A percentile compares a stretch with the other conserved stretches of the same genome.
phyloP scores from a whole-genome alignment of 768 basidiomycete species.

The Tulasnella calospora region DNA sequence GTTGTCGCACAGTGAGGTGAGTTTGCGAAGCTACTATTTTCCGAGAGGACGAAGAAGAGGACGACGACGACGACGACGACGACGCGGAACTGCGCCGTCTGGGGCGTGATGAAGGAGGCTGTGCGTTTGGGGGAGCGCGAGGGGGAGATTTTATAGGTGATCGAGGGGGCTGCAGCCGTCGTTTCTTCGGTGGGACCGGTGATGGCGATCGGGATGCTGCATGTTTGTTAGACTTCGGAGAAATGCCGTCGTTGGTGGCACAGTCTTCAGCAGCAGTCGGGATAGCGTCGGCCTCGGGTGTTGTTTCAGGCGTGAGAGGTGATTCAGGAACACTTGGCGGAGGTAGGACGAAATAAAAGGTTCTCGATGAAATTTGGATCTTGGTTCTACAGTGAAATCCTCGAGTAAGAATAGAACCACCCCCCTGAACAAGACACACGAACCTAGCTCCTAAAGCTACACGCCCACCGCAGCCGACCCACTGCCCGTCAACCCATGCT shows the following conservation, averaged over 20 bases:
- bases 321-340: slow-evolving; percentile 60
- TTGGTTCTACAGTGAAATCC: slow-evolving; percentile 59
- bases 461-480: slow-evolving; percentile 81
- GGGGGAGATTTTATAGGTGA: slow-evolving; percentile 1
- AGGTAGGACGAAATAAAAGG: slow-evolving; percentile 94
- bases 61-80: neutral
- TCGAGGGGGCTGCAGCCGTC: neutral
- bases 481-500: slow-evolving; percentile 97
- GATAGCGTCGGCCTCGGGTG: slow-evolving; percentile 28
- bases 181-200: neutral
- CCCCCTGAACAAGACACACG: slow-evolving; percentile 29
- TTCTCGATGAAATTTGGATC: slow-evolving; percentile 94
- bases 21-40: neutral
- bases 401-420: slow-evolving; percentile 14
- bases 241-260: neutral
- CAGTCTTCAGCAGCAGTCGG: slow-evolving; percentile 18
- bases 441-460: slow-evolving; percentile 84
- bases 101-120: neutral
- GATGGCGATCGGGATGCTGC: slow-evolving; percentile 12
- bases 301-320: slow-evolving; percentile 25
- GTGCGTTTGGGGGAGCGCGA: neutral
- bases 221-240: neutral
- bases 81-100: neutral
- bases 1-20: neutral
- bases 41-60: neutral